Evolutionary conservation across 1,284 basidiomycete species (phyloP).

Genomic region (Apiotrichum porosum): DNA sequence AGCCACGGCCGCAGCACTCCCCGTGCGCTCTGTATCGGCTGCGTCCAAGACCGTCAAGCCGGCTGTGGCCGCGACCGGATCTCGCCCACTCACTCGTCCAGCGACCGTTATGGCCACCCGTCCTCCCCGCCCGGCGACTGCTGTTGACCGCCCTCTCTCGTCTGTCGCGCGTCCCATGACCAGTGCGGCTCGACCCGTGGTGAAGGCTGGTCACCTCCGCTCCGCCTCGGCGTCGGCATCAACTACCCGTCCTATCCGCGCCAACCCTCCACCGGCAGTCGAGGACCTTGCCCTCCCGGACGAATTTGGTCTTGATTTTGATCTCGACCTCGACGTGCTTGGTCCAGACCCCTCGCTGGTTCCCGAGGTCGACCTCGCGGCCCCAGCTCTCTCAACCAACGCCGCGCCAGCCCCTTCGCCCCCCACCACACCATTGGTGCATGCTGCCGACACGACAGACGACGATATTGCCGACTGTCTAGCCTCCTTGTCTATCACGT

Average conservation of each 20-base stretch:
- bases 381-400: background rate
- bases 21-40: background rate
- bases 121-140: no score
- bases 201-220: no score
- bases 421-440: background rate
- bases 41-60: no score
- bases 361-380: no score
- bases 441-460: no score
- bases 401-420: background rate
- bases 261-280: background rate
- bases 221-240: background rate
- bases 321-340: conserved; percentile 10
- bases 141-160: no score
- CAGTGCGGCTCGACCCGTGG: no score
- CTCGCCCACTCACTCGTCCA: background rate
- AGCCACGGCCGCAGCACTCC: background rate
- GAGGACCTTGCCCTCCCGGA: background rate
- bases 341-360: background rate
- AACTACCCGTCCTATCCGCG: background rate
- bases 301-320: conserved; percentile 7
- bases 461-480: no score
- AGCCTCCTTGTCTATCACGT: background rate
- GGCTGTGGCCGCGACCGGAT: background rate
- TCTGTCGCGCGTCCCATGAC: no score
- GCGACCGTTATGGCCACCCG: background rate